Base-by-base conservation (phyloP, 139 green algal species). In the Chlorella sp. region DNA sequence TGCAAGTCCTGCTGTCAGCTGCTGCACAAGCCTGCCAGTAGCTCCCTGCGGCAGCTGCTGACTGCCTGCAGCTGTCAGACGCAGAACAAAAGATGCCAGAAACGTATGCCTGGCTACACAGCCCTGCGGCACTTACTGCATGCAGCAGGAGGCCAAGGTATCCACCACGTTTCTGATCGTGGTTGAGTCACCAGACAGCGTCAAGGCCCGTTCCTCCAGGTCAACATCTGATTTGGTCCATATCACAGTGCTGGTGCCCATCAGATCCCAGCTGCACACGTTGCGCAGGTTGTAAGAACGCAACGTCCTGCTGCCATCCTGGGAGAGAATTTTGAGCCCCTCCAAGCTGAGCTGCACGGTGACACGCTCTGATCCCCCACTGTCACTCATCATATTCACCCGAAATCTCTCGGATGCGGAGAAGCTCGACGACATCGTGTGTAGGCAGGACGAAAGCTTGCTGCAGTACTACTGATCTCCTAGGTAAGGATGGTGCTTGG, bases 131-230 rank as follows among this genome's bases (percentile, higher is more conserved):
- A 78, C 82, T 81, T 27, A 87, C 89, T 96, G 91, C 89, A 96
- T 92, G 79, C 90, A 96, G 62, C 62, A 91, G 73, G 77, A 92
- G 23, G 91, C 94, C 14, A 96, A 75, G 30, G 91, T 96, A 81
- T 96, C 91, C 51, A 96, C 73, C 3, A 90, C 81, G 33, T 75
- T 86, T 20, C 84, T 78, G 10, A 93, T 87, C 5, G 80, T 90
- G 60, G 33, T 74, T 31, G 93, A 81, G 35, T 90, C 83, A 6
- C 71, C 84, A 20, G 82, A 55, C 31, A 96, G 74, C 1, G 84
- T 89, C 5, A 95, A 80, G 6, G 85, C 83, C 2, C 82, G 72
- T 74, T 96, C 91, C 81, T 96, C 91, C 50, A 95, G 77, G 31
- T 96, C 91, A 31, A 85, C 80, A 31, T 83, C 80, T n/a, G 86